A percentile compares a stretch with the other conserved stretches of the same genome.
Evolutionary conservation across 1,284 basidiomycete genomes (phyloP).

Genomic region (Calocybe gambosa): DNA sequence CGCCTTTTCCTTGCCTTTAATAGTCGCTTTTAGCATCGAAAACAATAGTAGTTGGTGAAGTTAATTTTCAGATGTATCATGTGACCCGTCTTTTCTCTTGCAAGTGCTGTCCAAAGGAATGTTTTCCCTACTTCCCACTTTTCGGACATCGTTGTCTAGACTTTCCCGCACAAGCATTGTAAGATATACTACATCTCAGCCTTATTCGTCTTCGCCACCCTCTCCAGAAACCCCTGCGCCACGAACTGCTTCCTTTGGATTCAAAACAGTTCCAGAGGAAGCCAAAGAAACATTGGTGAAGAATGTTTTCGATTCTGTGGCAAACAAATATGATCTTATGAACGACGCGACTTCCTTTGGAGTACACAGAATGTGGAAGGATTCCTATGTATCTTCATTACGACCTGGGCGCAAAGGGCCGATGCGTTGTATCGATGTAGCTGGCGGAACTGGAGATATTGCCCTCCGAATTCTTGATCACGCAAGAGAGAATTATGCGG

Average conservation of each 20-base stretch:
- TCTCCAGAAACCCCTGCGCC: constrained; percentile 13
- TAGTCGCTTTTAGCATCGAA: constrained; percentile 18
- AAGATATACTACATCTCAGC: constrained; percentile 15
- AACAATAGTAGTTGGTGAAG: constrained; percentile 18
- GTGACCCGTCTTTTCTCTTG: neutral
- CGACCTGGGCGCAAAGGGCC: constrained; percentile 74
- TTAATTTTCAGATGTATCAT: too few species aligned
- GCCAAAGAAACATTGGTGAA: constrained; percentile 79
- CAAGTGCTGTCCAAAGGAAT: constrained; percentile 2
- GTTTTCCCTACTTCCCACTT: constrained; percentile 15
- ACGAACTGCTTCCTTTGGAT: constrained; percentile 86
- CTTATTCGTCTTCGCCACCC: constrained; percentile 9
- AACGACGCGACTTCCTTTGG: constrained; percentile 98
- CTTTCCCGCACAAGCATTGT: neutral
- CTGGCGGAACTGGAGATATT: constrained; percentile 98
- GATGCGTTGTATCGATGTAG: constrained; percentile 87
- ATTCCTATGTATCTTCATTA: constrained; percentile 79
- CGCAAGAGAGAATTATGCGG: constrained; percentile 83
- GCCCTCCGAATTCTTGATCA: constrained; percentile 91
- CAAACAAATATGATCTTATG: constrained; percentile 96
- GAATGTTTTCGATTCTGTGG: constrained; percentile 93
- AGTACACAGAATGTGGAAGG: constrained; percentile 97
- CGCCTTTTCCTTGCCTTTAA: constrained; percentile 42
- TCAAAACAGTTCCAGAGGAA: constrained; percentile 77
- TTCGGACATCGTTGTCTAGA: constrained; percentile 12